phyloP scores from a whole-genome alignment of 495 filamentous ascomycete genomes.

The Penicillium parvum region DNA sequence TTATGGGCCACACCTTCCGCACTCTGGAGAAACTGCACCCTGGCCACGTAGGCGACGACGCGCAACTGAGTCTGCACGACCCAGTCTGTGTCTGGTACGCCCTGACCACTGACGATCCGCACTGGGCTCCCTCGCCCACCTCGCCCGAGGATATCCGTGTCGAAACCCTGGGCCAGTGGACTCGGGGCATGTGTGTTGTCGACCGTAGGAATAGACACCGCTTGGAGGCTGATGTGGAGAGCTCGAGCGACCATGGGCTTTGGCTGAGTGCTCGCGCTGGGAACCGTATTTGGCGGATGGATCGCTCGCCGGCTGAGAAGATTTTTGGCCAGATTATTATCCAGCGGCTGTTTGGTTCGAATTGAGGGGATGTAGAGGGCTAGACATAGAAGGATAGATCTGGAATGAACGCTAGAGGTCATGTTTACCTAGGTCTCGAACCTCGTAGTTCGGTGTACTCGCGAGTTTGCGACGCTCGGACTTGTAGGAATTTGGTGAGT shows the following conservation, averaged over 20 bases:
- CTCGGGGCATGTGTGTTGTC: slow-evolving; percentile 80
- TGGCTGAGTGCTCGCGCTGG: slow-evolving; percentile 70
- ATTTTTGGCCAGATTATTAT: slow-evolving; percentile 42
- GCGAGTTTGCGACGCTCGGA: too few species aligned
- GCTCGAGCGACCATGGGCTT: slow-evolving; percentile 59
- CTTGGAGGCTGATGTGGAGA: slow-evolving; percentile 53
- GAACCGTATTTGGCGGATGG: slow-evolving; percentile 72
- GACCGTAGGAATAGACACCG: slow-evolving; percentile 65
- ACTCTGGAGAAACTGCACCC: slow-evolving; percentile 63
- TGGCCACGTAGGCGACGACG: slow-evolving; percentile 47
- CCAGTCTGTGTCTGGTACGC: slow-evolving; percentile 87
- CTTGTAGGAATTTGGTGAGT: too few species aligned
- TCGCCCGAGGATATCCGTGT: slow-evolving; percentile 70
- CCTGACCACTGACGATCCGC: slow-evolving; percentile 47
- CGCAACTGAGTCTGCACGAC: slow-evolving; percentile 75
- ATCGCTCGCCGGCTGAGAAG: slow-evolving; percentile 38
- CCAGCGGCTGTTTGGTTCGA: slow-evolving; percentile 37
- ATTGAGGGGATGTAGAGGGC: neutral
- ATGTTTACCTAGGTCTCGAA: too few species aligned
- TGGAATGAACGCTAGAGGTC: too few species aligned
- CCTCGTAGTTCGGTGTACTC: too few species aligned
- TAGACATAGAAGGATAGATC: slow-evolving; percentile 3
- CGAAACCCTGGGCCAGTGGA: slow-evolving; percentile 91
- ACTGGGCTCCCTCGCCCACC: slow-evolving; percentile 39
- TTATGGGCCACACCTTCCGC: slow-evolving; percentile 69